A percentile compares a stretch with the other conserved stretches of the same genome.
phyloP scores from a whole-genome alignment of 2,329 filamentous ascomycete species.

The Diaporthe vaccinii region DNA sequence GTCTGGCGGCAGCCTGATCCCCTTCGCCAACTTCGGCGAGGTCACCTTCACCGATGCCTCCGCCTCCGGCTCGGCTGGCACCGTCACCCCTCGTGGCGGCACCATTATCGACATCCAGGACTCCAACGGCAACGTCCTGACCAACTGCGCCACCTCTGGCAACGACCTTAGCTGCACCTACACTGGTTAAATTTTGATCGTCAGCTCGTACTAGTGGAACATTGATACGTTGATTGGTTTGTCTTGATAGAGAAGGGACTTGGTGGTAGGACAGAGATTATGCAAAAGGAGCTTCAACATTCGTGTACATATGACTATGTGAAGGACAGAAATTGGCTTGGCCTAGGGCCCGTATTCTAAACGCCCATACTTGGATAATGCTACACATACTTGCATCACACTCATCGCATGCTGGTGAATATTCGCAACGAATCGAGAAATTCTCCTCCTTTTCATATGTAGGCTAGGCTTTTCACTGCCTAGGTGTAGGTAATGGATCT shows the following conservation, averaged over 20 bases:
- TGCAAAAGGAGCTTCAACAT: background rate
- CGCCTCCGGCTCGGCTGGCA: slow-evolving; percentile 49
- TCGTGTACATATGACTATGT: background rate
- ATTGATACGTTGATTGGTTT: background rate
- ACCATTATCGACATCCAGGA: slow-evolving; percentile 53
- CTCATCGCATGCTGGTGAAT: too few species aligned
- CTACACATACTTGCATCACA: background rate
- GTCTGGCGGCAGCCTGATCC: slow-evolving; percentile 52
- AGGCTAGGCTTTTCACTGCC: too few species aligned
- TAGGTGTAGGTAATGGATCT: too few species aligned
- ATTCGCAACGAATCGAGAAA: too few species aligned
- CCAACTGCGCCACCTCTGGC: slow-evolving; percentile 35
- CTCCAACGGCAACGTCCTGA: slow-evolving; percentile 28
- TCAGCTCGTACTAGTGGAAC: too few species aligned
- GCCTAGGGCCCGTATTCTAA: background rate
- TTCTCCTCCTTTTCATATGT: too few species aligned
- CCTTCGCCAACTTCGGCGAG: slow-evolving; percentile 60
- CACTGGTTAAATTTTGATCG: slow-evolving; percentile 32
- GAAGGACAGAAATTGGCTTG: background rate
- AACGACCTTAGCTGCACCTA: slow-evolving; percentile 51
- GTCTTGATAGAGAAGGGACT: rapidly evolving
- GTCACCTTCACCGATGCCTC: slow-evolving; percentile 56
- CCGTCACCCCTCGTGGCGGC: slow-evolving; percentile 51
- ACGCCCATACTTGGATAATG: background rate
- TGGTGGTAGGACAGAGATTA: background rate